phyloP scores from a whole-genome alignment of 2,329 filamentous ascomycete genomes.

The Drechmeria coniospora region DNA sequence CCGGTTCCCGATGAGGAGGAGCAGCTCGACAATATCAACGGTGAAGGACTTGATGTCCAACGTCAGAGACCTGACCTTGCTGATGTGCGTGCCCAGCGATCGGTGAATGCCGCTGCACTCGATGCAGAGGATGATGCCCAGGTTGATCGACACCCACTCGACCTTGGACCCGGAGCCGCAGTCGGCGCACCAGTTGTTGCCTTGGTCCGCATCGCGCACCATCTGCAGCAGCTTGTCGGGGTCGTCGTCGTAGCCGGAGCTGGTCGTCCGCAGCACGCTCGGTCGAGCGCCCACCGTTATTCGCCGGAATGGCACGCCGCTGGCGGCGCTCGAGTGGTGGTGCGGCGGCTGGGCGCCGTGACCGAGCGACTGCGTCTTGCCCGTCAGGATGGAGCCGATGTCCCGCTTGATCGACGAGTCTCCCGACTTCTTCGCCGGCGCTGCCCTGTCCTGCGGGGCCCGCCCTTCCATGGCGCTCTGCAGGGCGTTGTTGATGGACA shows the following conservation, averaged over 20 bases:
- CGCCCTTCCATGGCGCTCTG: slow-evolving; percentile 89
- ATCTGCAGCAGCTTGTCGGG: slow-evolving; percentile 76
- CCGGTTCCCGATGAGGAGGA: slow-evolving; percentile 82
- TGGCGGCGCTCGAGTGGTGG: slow-evolving; percentile 27
- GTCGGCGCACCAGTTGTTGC: slow-evolving; percentile 87
- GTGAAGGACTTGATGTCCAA: slow-evolving; percentile 94
- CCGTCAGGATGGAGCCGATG: slow-evolving; percentile 83
- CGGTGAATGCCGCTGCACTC: slow-evolving; percentile 97
- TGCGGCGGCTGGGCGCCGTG: slow-evolving; percentile 36
- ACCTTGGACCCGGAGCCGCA: slow-evolving; percentile 85
- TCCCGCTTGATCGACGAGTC: slow-evolving; percentile 58
- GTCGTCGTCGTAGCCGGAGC: slow-evolving; percentile 63
- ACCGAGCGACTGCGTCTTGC: slow-evolving; percentile 64
- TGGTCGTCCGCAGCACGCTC: slow-evolving; percentile 49
- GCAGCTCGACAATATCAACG: slow-evolving; percentile 85
- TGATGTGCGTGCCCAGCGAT: slow-evolving; percentile 92
- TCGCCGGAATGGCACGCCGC: slow-evolving; percentile 56
- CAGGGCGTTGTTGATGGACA: slow-evolving; percentile 88
- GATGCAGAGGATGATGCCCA: slow-evolving; percentile 91
- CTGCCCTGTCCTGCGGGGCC: slow-evolving; percentile 39
- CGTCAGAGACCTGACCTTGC: slow-evolving; percentile 88
- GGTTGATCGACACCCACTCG: slow-evolving; percentile 97
- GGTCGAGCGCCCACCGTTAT: slow-evolving; percentile 87
- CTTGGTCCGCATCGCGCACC: slow-evolving; percentile 78
- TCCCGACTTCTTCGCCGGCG: slow-evolving; percentile 18